Conservation (phyloP, 805 yeast genomes). For the Candida boleticola region DNA sequence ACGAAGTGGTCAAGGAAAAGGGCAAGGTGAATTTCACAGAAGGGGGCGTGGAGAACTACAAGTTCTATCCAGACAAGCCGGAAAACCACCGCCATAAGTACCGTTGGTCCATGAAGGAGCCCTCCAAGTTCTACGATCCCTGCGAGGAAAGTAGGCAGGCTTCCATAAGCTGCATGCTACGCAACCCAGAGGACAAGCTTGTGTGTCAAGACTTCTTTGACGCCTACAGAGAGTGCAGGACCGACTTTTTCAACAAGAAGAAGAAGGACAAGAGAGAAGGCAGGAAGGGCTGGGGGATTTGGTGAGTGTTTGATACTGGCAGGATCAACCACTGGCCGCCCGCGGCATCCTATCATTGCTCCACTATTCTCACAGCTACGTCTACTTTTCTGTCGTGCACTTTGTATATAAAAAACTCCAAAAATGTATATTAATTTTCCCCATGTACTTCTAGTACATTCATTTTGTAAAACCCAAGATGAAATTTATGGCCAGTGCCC, state of each 20-base stretch:
- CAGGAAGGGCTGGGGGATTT: conserved; percentile 43
- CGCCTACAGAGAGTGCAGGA: conserved; percentile 90
- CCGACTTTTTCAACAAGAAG: conserved; percentile 43
- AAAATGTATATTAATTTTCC: no score
- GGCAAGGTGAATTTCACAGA: conserved; percentile 53
- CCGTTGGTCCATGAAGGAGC: conserved; percentile 70
- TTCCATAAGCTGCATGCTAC: conserved; percentile 79
- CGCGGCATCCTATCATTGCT: no score
- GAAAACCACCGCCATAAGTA: conserved; percentile 65
- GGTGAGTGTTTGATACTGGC: no score
- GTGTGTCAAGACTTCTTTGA: conserved; percentile 79
- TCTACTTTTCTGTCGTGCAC: no score
- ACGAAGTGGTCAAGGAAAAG: conserved; percentile 31
- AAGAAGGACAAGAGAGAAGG: conserved; percentile 36
- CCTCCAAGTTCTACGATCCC: conserved; percentile 88
- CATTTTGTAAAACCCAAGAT: no score
- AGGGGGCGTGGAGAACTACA: conserved; percentile 51
- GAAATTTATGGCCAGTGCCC: no score
- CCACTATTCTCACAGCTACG: no score
- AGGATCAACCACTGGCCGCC: no score
- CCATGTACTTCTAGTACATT: no score
- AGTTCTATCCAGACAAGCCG: conserved; percentile 88
- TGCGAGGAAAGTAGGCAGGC: conserved; percentile 87
- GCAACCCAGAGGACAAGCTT: conserved; percentile 64
- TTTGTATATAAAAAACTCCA: no score